phyloP scores from a whole-genome alignment of 1,139 yeast genomes.

The Candida sp. region DNA sequence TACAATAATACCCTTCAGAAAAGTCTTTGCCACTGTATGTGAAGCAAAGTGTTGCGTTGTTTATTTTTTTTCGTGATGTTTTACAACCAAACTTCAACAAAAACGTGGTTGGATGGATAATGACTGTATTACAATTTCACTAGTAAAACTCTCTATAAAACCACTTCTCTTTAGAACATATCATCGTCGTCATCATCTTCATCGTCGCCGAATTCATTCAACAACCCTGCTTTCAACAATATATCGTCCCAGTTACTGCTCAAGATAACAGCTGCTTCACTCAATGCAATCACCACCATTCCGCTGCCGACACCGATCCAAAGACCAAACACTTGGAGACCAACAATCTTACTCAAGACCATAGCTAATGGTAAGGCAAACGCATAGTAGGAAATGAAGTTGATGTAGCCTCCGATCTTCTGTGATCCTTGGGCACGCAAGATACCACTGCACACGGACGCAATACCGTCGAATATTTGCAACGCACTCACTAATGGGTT shows the following conservation, averaged over 20 bases:
- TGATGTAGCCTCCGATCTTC: constrained; percentile 79
- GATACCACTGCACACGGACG: constrained; percentile 85
- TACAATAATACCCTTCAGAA: not conserved
- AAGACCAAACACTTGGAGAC: constrained; percentile 65
- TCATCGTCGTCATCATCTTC: constrained; percentile 11
- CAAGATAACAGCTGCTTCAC: constrained; percentile 52
- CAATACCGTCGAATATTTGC: constrained; percentile 81
- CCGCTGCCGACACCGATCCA: constrained; percentile 93
- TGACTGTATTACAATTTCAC: not conserved
- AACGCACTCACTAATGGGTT: constrained; percentile 72
- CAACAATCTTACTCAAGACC: constrained; percentile 58
- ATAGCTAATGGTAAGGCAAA: constrained; percentile 68
- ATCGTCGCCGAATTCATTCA: constrained; percentile 25
- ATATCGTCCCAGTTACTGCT: constrained; percentile 48
- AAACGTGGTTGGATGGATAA: not conserved
- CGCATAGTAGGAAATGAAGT: constrained; percentile 74
- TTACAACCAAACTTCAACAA: not conserved
- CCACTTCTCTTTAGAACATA: not conserved
- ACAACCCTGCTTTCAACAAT: constrained; percentile 31
- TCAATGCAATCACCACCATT: constrained; percentile 66
- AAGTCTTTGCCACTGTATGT: not conserved
- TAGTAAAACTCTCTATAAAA: not conserved
- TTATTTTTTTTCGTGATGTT: not conserved
- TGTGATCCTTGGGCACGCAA: constrained; percentile 90
- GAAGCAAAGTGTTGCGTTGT: not conserved